These are phyloP conservation scores for Globisporangium middletonii DNA, from an alignment of 352 stramenopile genomes.

Conservation along the genomic window DNA sequence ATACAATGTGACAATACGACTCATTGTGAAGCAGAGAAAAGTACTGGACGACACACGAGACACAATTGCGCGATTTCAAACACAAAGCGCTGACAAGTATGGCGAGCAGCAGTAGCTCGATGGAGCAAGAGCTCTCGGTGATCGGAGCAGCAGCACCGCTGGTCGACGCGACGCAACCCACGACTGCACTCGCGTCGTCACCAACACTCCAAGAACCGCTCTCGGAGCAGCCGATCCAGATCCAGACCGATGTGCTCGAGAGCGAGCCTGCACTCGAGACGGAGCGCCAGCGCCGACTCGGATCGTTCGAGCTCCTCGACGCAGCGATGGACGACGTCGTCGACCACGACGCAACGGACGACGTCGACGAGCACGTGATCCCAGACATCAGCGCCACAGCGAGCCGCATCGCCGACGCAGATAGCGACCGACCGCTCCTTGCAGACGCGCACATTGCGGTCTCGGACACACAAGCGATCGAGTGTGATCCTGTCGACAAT, in stretches of 20 bases:
- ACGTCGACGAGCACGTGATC: conserved; percentile 2
- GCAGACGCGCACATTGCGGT: neutral
- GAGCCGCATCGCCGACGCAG: neutral
- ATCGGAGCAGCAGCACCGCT: too few species aligned
- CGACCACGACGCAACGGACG: conserved; percentile 9
- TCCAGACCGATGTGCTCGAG: neutral
- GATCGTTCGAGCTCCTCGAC: conserved; percentile 15
- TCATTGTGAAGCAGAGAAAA: neutral
- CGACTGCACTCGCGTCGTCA: too few species aligned
- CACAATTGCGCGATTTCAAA: neutral
- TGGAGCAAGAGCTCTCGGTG: too few species aligned
- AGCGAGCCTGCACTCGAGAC: neutral
- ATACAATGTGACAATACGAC: neutral
- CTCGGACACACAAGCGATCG: too few species aligned
- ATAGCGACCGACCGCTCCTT: neutral
- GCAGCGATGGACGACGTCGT: conserved; percentile 12
- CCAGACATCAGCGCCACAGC: neutral
- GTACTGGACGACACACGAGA: conserved; percentile 6
- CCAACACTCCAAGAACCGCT: neutral
- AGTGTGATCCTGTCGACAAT: too few species aligned
- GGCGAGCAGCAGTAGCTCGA: too few species aligned
- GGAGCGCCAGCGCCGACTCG: conserved; percentile 7
- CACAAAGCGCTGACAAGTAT: neutral
- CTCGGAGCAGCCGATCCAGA: neutral
- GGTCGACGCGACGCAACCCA: too few species aligned